Conservation (phyloP, 495 filamentous ascomycete species). For the Penicillium argentinense region DNA sequence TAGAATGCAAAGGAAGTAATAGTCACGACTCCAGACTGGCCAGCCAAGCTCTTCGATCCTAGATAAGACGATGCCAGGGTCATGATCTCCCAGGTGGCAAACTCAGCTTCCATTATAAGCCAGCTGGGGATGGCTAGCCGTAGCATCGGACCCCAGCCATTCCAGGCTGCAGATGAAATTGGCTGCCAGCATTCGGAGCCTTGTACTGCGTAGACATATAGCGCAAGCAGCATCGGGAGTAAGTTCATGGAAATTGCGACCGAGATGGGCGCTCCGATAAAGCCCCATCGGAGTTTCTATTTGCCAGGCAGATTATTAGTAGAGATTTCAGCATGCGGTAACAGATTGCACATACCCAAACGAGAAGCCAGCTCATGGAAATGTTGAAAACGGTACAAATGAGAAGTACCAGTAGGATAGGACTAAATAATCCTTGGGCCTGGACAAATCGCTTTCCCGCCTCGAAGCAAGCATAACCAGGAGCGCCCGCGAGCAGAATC, state of each 20-base stretch:
- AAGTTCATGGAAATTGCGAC: conserved; percentile 53
- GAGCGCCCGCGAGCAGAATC: conserved; percentile 62
- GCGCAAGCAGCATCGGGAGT: conserved; percentile 50
- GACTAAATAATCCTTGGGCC: conserved; percentile 68
- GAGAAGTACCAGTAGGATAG: conserved; percentile 65
- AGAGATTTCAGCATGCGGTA: background rate
- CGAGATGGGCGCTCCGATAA: conserved; percentile 57
- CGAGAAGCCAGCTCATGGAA: conserved; percentile 66
- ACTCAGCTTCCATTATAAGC: conserved; percentile 57
- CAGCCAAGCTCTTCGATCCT: conserved; percentile 42
- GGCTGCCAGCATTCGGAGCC: conserved; percentile 57
- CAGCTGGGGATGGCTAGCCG: conserved; percentile 56
- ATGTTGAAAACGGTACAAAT: conserved; percentile 67
- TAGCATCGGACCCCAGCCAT: conserved; percentile 57
- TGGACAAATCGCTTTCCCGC: conserved; percentile 70
- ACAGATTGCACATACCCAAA: conserved; percentile 48
- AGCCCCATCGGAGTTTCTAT: conserved; percentile 49
- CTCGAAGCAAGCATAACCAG: conserved; percentile 69
- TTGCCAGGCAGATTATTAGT: background rate
- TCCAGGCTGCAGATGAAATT: conserved; percentile 45
- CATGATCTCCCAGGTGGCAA: conserved; percentile 57
- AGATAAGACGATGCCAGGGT: conserved; percentile 53
- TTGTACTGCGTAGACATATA: conserved; percentile 51
- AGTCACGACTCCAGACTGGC: conserved; percentile 59
- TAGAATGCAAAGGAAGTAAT: conserved; percentile 57